phyloP scores from a whole-genome alignment of 768 basidiomycete species.

The Auriscalpium orientale region DNA sequence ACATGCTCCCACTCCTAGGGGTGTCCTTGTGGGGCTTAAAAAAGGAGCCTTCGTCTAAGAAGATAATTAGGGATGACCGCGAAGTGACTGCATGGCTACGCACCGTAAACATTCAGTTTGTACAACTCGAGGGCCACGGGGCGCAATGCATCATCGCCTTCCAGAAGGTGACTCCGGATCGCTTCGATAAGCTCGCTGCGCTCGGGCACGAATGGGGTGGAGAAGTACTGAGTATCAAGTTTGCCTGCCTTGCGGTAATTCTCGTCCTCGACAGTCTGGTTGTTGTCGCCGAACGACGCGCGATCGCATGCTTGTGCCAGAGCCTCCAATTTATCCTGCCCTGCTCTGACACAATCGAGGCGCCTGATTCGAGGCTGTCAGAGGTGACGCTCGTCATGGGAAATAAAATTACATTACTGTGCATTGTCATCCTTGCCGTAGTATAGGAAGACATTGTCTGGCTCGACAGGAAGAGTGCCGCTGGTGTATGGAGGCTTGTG shows the following conservation, averaged over 20 bases:
- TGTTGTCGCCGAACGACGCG: slow-evolving; percentile 32
- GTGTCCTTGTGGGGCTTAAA: slow-evolving; percentile 48
- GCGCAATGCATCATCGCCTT: slow-evolving; percentile 14
- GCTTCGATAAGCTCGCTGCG: slow-evolving; percentile 21
- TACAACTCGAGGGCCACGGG: slow-evolving; percentile 29
- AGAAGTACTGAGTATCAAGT: slow-evolving; percentile 30
- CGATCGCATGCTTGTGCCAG: slow-evolving; percentile 31
- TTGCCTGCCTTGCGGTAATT: slow-evolving; percentile 40
- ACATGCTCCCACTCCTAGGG: slow-evolving; percentile 34
- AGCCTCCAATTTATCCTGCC: slow-evolving; percentile 12
- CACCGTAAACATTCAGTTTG: slow-evolving; percentile 42
- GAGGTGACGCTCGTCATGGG: no score
- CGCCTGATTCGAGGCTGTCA: background rate
- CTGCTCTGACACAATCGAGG: slow-evolving; percentile 1
- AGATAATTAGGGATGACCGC: no score
- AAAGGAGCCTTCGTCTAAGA: slow-evolving; percentile 33
- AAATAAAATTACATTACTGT: no score
- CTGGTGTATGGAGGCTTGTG: slow-evolving; percentile 9
- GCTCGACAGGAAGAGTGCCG: slow-evolving; percentile 3
- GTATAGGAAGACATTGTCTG: slow-evolving; percentile 11
- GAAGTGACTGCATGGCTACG: background rate
- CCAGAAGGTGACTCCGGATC: slow-evolving; percentile 17
- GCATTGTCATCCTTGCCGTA: background rate
- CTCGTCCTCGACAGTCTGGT: slow-evolving; percentile 35
- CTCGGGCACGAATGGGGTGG: slow-evolving; percentile 24